Evolutionary conservation across 2,329 filamentous ascomycete genomes (phyloP), one percentile per base, ranked within the genome.

Genomic region (Scytalidium sp.): DNA sequence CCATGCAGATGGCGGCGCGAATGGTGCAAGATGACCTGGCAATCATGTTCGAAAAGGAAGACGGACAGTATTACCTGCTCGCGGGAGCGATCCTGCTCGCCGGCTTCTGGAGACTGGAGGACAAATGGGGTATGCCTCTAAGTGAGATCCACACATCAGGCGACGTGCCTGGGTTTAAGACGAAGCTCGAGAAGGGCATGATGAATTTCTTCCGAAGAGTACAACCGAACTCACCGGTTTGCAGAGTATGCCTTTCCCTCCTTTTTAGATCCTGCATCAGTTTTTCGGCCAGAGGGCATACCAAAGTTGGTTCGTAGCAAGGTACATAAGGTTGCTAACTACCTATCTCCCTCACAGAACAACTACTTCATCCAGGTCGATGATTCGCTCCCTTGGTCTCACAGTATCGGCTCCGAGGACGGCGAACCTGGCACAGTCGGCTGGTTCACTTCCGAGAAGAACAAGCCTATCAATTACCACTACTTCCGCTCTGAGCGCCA

Each of bases 311-410:
- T n/a, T n/a, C n/a, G n/a, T n/a, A n/a, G n/a, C n/a, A n/a, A n/a
- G n/a, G n/a, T n/a, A 49, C 21, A 20, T 11, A 21, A 23, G 29
- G 25, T 43, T 49, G 39, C n/a, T 48, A 48, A 22, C 2, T n/a
- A n/a, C n/a, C 50, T 15, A 36, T 39, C 39, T 23, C 19, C 76
- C 51, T 67, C 64, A 46, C 75, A 89, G 51, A 90, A 92, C 64
- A 93, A 94, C 64, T 95, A 94, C 69, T 95, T 95, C 71, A 79
- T 95, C 55, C 90, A 95, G 69, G 88, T 94, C 1, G 90, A 95
- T 62, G 88, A 91, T 50, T 69, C 78, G 4, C 73, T 96, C 1
- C 74, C 86, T 1, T 95, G 90, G 90, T 88, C 84, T 51, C 71
- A 75, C 60, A 88, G 83, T 59, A 92, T 95, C 57, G 90, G 90